Conservation (phyloP, 192 early-diverging fungal species). For the Coemansia erecta region DNA sequence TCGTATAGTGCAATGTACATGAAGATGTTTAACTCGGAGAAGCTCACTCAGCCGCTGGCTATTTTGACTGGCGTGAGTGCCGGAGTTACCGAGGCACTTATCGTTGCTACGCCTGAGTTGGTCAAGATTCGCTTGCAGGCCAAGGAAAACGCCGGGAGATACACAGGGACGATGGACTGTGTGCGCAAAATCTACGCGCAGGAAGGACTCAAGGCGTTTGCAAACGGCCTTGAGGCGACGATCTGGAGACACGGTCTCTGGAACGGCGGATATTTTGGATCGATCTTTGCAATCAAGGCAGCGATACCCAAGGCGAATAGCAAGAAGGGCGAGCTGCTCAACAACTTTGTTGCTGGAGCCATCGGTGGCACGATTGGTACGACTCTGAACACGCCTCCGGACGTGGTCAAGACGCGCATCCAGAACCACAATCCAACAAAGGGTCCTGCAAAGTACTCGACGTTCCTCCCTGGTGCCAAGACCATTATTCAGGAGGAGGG, state of each 20-base stretch:
- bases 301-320: slow-evolving; percentile 79
- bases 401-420: slow-evolving; percentile 96
- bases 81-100: slow-evolving; percentile 86
- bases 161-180: slow-evolving; percentile 77
- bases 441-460: slow-evolving; percentile 81
- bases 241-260: slow-evolving; percentile 91
- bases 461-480: slow-evolving; percentile 74
- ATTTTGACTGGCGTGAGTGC: slow-evolving; percentile 88
- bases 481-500: slow-evolving; percentile 89
- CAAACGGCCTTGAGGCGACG: slow-evolving; percentile 90
- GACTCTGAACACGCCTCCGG: slow-evolving; percentile 89
- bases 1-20: slow-evolving; percentile 70
- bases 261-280: slow-evolving; percentile 98
- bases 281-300: slow-evolving; percentile 67
- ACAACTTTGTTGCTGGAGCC: slow-evolving; percentile 89
- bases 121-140: slow-evolving; percentile 97
- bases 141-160: slow-evolving; percentile 81
- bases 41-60: slow-evolving; percentile 72
- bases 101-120: slow-evolving; percentile 89
- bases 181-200: slow-evolving; percentile 74
- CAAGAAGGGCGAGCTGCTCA: slow-evolving; percentile 69
- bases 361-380: slow-evolving; percentile 94
- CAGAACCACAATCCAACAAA: slow-evolving; percentile 77
- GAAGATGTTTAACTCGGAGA: slow-evolving; percentile 67
- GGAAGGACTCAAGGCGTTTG: slow-evolving; percentile 84